Evolutionary conservation across 129 eudicot species (phyloP).

Genomic region (Chrysanthemum makinoi): DNA sequence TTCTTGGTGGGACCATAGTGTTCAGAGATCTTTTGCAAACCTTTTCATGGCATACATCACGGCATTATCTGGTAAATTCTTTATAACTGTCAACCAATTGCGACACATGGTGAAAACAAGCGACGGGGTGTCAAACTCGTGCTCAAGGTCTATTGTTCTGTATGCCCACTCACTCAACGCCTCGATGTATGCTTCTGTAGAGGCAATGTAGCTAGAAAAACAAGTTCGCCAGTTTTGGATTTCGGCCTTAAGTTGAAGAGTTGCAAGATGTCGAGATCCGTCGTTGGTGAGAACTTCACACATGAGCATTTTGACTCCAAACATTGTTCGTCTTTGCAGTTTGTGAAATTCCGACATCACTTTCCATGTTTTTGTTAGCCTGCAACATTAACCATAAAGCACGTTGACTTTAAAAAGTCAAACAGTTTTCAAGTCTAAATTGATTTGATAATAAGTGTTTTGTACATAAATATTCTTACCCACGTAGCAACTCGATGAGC

Average conservation of each 20-base stretch:
- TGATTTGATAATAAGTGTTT: background rate
- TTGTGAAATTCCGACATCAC: slow-evolving; percentile 50
- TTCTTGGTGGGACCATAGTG: slow-evolving; percentile 52
- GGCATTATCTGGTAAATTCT: slow-evolving; percentile 37
- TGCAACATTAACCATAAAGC: slow-evolving; percentile 21
- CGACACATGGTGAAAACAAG: slow-evolving; percentile 38
- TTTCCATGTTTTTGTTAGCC: slow-evolving; percentile 55
- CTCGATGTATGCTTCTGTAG: slow-evolving; percentile 40
- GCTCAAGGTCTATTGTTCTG: slow-evolving; percentile 27
- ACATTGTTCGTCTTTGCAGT: slow-evolving; percentile 49
- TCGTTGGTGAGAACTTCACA: slow-evolving; percentile 32
- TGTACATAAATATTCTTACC: slow-evolving; percentile 34
- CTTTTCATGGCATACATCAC: slow-evolving; percentile 41
- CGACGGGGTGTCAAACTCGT: slow-evolving; percentile 25
- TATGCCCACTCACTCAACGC: slow-evolving; percentile 41
- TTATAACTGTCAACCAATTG: slow-evolving; percentile 35
- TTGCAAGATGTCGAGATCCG: slow-evolving; percentile 45
- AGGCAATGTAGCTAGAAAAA: slow-evolving; percentile 34
- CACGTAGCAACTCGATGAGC: slow-evolving; percentile 47
- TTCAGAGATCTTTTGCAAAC: slow-evolving; percentile 41
- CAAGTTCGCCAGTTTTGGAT: slow-evolving; percentile 51
- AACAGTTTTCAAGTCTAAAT: background rate
- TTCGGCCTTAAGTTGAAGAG: slow-evolving; percentile 63
- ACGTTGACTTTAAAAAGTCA: slow-evolving; percentile 12
- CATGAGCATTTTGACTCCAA: slow-evolving; percentile 44